Evolutionary conservation across 2,329 filamentous ascomycete species (phyloP), one percentile per base, ranked within the genome.

Genomic region (Hypoxylon sp.): DNA sequence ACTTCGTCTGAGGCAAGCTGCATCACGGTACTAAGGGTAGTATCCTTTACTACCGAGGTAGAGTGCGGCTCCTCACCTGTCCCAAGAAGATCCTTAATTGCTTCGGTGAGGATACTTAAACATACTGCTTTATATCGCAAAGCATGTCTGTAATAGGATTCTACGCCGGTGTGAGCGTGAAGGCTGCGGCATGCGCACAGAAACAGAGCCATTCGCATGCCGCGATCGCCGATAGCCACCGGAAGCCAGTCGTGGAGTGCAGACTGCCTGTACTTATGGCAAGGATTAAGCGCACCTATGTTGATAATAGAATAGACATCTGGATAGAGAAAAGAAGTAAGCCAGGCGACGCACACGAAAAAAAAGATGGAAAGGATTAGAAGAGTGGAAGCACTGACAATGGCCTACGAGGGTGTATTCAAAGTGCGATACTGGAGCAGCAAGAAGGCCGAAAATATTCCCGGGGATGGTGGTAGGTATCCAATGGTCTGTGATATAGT

Each of bases 1-100:
- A 43, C 34, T 23, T 46, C 48, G 19, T 51, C 48, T 19, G 40
- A 51, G 11, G 32, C 32, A 19, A 45, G 27, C 16, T 45, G 48
- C 11, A 51, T 26, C 19, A 30, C 35, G n/a, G 42, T 41, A 2
- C 32, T 45, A 11, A 46, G 45, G 7, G 29, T 45, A 11, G 12
- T n/a, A 19, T 51, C 41, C 13, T 17, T 20, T 25, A 19, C 16
- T n/a, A n/a, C n/a, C n/a, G n/a, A n/a, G n/a, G n/a, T n/a, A n/a
- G n/a, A n/a, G 20, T 9, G 13, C 26, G 20, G 2, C 4, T 11
- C 11, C 8, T 48, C 8, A 5, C 13, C 8, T 8, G 13, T 21
- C 17, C n/a, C n/a, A 13, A 41, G 21, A 4, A 20, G 4, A 9
- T 7, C 11, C n/a, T 13, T 8, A 19, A 41, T n/a, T 4, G 36